These are phyloP conservation scores for Claviceps digitariae DNA, from an alignment of 2,329 filamentous ascomycete species.

Conservation along the genomic window DNA sequence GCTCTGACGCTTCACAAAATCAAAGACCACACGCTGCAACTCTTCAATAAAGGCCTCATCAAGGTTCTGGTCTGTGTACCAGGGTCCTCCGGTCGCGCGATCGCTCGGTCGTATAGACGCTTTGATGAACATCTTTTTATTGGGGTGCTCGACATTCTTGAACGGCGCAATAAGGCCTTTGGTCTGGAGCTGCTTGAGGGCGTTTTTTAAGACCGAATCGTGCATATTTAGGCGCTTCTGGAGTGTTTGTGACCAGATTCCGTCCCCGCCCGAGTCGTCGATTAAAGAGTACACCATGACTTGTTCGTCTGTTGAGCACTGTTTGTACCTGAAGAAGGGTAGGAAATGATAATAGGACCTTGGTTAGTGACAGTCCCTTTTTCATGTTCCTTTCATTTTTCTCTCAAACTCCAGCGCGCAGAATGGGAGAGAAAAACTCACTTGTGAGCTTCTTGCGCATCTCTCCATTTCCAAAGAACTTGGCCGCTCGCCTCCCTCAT, in stretches of 20 bases:
- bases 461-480: conserved; percentile 42
- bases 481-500: conserved; percentile 27
- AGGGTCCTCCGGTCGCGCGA: conserved; percentile 82
- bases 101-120: conserved; percentile 72
- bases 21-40: conserved; percentile 59
- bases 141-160: conserved; percentile 81
- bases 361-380: background rate
- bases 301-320: conserved; percentile 56
- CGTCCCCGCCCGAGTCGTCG: conserved; percentile 70
- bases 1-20: conserved; percentile 57
- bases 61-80: conserved; percentile 84
- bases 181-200: conserved; percentile 69
- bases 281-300: conserved; percentile 79
- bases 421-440: conserved; percentile 18
- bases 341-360: too few relatives aligned
- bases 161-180: conserved; percentile 78
- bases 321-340: conserved; percentile 34
- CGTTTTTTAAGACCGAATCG: conserved; percentile 66
- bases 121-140: conserved; percentile 94
- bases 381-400: background rate
- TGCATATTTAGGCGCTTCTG: conserved; percentile 71
- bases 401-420: too few relatives aligned
- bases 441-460: conserved; percentile 48
- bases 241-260: conserved; percentile 83
- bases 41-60: conserved; percentile 79